Percentiles rank a stretch among this genome's conserved stretches.
Evolutionary conservation across 73 alveolate species (phyloP).

Genomic region (Loxodes magnus): DNA sequence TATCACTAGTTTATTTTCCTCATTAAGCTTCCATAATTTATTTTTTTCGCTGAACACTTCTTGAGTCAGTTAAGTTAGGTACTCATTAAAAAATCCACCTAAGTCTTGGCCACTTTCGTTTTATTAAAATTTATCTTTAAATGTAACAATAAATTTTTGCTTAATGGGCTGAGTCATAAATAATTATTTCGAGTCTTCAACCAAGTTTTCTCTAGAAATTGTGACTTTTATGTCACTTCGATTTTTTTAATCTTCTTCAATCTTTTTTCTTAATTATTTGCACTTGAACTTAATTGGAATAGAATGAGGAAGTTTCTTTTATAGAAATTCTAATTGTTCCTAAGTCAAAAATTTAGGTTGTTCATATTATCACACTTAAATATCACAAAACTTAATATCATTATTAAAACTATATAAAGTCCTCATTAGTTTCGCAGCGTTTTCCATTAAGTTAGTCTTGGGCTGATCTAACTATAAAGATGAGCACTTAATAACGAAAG

Average conservation of each 20-base stretch:
- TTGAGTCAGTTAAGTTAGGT: conserved; percentile 58
- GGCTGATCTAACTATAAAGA: not conserved
- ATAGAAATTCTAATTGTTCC: conserved; percentile 15
- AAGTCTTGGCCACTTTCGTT: conserved; percentile 91
- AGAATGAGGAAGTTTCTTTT: conserved; percentile 47
- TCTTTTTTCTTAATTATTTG: conserved; percentile 19
- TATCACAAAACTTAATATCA: conserved; percentile 3
- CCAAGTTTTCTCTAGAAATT: conserved; percentile 37
- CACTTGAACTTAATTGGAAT: conserved; percentile 56
- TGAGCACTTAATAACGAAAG: not conserved
- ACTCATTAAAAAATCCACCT: conserved; percentile 92
- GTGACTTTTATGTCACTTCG: conserved; percentile 21
- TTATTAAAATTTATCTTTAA: conserved; percentile 34
- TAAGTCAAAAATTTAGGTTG: conserved; percentile 23
- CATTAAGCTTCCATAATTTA: conserved; percentile 66
- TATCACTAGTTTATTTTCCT: conserved; percentile 65
- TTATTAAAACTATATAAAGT: conserved; percentile 12
- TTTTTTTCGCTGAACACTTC: conserved; percentile 76
- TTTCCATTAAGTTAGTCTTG: not conserved
- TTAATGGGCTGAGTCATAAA: conserved; percentile 29
- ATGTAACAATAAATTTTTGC: conserved; percentile 35
- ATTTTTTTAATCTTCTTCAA: conserved; percentile 12
- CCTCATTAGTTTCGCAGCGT: not conserved
- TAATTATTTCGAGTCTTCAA: conserved; percentile 46
- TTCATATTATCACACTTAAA: not conserved